Evolutionary conservation across 202 grass and related monocot species (phyloP), one percentile per base, ranked within the genome.

Genomic region (Schoenoplectus triqueter): DNA sequence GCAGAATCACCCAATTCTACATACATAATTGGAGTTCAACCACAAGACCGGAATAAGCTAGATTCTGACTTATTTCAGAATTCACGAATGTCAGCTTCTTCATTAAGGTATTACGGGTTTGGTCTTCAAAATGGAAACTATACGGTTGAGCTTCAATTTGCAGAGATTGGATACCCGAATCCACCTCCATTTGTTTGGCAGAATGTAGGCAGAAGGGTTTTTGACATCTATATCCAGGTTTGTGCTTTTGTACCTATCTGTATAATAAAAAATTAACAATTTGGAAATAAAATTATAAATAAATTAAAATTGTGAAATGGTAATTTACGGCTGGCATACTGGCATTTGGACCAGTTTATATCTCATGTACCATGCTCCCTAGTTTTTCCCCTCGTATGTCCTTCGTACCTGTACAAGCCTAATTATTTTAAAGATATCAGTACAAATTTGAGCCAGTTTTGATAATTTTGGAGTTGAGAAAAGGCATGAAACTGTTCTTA

Each of bases 221-320:
- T 89, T 79, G 70, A 92, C 80, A 87, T 92, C 75, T 92, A 87
- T 60, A 89, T 92, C 14, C 90, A 92, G 87, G 90, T 92, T 42
- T 63, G 18, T 50, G 50, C 48, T 20, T 67, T 52, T 15, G 15
- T 4, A 59, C 56, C 15, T n/a, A 15, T 59, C 9, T 4, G 15
- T 15, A 59, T 4, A 59, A 13, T 1, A 18, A 7, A 9, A 13
- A 21, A 11, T 3, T 10, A 51, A 51, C 45, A 51, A 61, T 15
- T 47, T 21, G 11, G 1, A 69, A 56, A 63, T 74, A 31, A 61
- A 48, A 47, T 60, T 56, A 15, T 52, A 61, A 21, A 4, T 62
- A 20, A 15, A 7, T 69, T n/a, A 13, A 59, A 59, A 10, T 49
- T 0, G 18, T 3, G 67, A 47, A 47, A 46, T 15, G 11, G 13